phyloP scores from a whole-genome alignment of 345 rosid species.

The Camelina sativa region DNA sequence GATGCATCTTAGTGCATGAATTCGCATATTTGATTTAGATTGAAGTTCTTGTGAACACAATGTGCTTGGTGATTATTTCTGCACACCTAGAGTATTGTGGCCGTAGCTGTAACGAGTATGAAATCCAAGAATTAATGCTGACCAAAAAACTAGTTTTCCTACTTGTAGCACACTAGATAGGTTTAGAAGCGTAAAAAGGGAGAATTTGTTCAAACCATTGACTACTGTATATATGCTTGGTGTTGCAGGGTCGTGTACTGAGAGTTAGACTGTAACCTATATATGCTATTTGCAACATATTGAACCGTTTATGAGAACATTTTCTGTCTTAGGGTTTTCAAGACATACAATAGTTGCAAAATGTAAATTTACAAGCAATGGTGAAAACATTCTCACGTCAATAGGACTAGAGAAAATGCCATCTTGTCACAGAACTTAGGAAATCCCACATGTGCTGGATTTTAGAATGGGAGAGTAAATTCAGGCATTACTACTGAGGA shows the following conservation, averaged over 20 bases:
- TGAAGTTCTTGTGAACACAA: conserved; percentile 2
- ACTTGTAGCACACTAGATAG: conserved; percentile 15
- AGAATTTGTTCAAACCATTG: not conserved
- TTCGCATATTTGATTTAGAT: not conserved
- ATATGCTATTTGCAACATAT: conserved; percentile 8
- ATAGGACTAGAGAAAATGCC: conserved; percentile 6
- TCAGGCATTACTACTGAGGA: not conserved
- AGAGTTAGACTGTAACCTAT: not conserved
- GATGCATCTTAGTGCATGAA: not conserved
- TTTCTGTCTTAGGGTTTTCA: not conserved
- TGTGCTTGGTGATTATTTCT: conserved; percentile 10
- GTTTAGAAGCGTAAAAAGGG: not conserved
- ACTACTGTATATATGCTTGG: conserved; percentile 9
- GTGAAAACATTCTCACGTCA: not conserved
- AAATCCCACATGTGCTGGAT: not conserved
- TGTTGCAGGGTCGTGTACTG: not conserved
- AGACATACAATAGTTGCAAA: conserved; percentile 21
- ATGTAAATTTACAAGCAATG: not conserved
- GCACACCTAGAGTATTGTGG: conserved; percentile 7
- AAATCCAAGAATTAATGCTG: not conserved
- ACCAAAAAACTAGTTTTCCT: conserved; percentile 9
- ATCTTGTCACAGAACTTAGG: not conserved
- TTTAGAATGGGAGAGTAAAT: not conserved
- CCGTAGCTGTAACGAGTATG: conserved; percentile 10
- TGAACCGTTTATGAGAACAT: not conserved